Percentiles rank a stretch among this genome's conserved stretches.
phyloP scores from a whole-genome alignment of 2,329 filamentous ascomycete species.

The Pestalotiopsis sp. region DNA sequence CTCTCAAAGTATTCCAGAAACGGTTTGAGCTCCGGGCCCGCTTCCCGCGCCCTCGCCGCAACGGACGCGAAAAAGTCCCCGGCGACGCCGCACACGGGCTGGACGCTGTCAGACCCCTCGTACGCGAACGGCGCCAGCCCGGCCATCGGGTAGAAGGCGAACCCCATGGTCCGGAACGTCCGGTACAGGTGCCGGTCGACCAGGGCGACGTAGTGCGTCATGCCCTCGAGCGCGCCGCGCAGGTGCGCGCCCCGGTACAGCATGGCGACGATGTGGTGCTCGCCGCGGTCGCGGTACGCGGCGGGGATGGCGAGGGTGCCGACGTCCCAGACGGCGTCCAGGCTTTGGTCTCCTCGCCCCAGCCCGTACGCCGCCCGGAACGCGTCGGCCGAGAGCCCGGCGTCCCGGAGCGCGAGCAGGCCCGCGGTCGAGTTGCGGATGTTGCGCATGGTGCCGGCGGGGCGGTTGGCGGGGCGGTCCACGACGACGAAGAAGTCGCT shows the following conservation, averaged over 20 bases:
- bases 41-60: background rate
- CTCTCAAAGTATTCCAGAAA: conserved; percentile 5
- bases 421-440: conserved; percentile 10
- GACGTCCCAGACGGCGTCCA: conserved; percentile 14
- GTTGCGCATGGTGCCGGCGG: conserved; percentile 11
- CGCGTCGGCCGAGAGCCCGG: background rate
- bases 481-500: conserved; percentile 16
- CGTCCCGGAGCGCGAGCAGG: conserved; percentile 13
- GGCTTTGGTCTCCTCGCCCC: no score
- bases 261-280: conserved; percentile 13
- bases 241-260: conserved; percentile 15
- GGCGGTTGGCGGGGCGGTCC: conserved; percentile 5
- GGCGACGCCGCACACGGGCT: conserved; percentile 9
- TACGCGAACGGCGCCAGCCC: conserved; percentile 9
- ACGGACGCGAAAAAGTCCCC: conserved; percentile 10
- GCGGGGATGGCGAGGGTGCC: conserved; percentile 13
- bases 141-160: conserved; percentile 11
- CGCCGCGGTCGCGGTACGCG: conserved; percentile 6
- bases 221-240: conserved; percentile 7
- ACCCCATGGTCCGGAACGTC: conserved; percentile 12
- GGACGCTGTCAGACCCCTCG: conserved; percentile 13
- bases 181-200: conserved; percentile 12
- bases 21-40: background rate
- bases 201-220: conserved; percentile 14
- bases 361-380: conserved; percentile 9